Evolutionary conservation across 768 basidiomycete genomes (phyloP).

Genomic region (Psilocybe cubensis): DNA sequence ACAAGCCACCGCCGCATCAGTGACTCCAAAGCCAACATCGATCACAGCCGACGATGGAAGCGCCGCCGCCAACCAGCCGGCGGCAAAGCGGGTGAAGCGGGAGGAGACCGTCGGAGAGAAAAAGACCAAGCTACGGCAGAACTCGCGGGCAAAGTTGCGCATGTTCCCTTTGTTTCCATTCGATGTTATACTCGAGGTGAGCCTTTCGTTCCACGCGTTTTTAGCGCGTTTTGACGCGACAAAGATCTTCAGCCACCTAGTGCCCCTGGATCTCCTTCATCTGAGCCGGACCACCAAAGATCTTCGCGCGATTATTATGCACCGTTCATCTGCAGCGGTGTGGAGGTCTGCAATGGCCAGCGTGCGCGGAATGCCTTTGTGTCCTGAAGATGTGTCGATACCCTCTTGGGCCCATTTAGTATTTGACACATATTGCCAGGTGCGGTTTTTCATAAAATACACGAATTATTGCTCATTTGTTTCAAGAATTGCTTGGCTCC

Average conservation of each 20-base stretch:
- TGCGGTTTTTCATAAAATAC: slow-evolving; percentile 6
- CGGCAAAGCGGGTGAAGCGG: slow-evolving; percentile 5
- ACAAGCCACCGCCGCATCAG: not conserved
- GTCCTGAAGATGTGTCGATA: slow-evolving; percentile 25
- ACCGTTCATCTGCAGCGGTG: slow-evolving; percentile 23
- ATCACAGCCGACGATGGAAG: slow-evolving; percentile 3
- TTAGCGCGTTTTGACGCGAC: not conserved
- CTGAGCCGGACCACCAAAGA: slow-evolving; percentile 26
- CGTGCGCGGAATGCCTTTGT: slow-evolving; percentile 19
- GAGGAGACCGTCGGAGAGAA: not conserved
- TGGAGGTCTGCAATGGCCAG: slow-evolving; percentile 25
- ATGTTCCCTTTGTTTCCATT: slow-evolving; percentile 25
- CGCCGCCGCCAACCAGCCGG: not conserved
- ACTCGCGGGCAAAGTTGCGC: slow-evolving; percentile 13
- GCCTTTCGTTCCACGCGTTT: not conserved
- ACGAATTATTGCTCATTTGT: not conserved
- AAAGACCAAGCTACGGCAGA: not conserved
- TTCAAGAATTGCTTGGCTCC: slow-evolving; percentile 23
- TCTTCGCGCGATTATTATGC: slow-evolving; percentile 22
- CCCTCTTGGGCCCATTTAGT: slow-evolving; percentile 25
- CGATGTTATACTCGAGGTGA: slow-evolving; percentile 32
- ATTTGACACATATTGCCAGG: slow-evolving; percentile 26
- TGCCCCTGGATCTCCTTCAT: slow-evolving; percentile 23
- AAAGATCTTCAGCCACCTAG: slow-evolving; percentile 25
- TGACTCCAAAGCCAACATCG: not conserved